Conservation (phyloP, 768 basidiomycete species). For the Scleroderma bovista region DNA sequence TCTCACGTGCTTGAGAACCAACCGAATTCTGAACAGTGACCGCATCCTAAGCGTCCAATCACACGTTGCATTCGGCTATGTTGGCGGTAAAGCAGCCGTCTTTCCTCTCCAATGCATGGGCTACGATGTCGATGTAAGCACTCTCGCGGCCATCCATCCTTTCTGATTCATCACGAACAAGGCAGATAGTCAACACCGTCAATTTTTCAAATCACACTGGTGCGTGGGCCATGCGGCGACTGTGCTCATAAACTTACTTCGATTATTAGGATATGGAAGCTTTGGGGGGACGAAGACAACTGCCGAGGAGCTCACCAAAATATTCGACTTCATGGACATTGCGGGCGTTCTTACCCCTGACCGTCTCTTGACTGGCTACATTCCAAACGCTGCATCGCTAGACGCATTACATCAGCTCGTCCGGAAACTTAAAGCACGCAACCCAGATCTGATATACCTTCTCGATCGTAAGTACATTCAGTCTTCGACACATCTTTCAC, state of each 20-base stretch:
- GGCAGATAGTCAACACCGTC: constrained; percentile 81
- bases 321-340: constrained; percentile 68
- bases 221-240: constrained; percentile 24
- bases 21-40: constrained; percentile 21
- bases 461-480: constrained; percentile 71
- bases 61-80: constrained; percentile 92
- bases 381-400: constrained; percentile 79
- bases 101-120: constrained; percentile 83
- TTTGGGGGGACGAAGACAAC: constrained; percentile 76
- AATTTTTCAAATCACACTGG: constrained; percentile 95
- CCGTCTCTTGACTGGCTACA: constrained; percentile 85
- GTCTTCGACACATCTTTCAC: not conserved
- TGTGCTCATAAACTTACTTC: not conserved
- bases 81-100: constrained; percentile 77
- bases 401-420: constrained; percentile 59
- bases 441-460: constrained; percentile 70
- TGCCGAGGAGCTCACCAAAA: constrained; percentile 66
- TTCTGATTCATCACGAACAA: not conserved
- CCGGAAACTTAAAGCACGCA: constrained; percentile 49
- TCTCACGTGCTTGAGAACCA: not conserved
- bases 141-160: constrained; percentile 2
- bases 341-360: constrained; percentile 71
- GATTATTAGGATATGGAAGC: constrained; percentile 66
- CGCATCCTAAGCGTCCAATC: constrained; percentile 88
- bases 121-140: constrained; percentile 88